Conservation (phyloP, 2,329 filamentous ascomycete species). For the Tolypocladium tropicale region DNA sequence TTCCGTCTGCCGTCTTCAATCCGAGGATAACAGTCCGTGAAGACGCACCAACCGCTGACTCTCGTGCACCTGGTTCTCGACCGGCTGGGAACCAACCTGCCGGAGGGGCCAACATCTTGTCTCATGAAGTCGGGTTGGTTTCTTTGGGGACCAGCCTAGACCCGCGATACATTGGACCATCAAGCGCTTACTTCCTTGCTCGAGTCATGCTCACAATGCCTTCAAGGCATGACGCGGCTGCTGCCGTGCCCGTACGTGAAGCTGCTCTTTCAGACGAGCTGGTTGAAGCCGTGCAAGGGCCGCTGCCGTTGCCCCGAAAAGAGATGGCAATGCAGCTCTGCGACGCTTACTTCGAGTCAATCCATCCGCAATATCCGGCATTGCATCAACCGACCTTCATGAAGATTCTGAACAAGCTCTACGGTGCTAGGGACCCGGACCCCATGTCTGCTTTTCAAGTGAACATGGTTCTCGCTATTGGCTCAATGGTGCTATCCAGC, state of each 20-base stretch:
- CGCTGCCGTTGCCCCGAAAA: slow-evolving; percentile 17
- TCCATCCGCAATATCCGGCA: slow-evolving; percentile 39
- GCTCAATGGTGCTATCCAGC: neutral
- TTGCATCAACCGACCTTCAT: slow-evolving; percentile 34
- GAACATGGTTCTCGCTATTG: slow-evolving; percentile 42
- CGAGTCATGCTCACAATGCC: slow-evolving; percentile 29
- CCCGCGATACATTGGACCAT: slow-evolving; percentile 43
- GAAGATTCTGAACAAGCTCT: slow-evolving; percentile 25
- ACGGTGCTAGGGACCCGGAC: slow-evolving; percentile 15
- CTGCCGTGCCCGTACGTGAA: neutral
- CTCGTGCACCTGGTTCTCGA: slow-evolving; percentile 2
- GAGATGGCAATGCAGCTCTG: slow-evolving; percentile 29
- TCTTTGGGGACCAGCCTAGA: slow-evolving; percentile 36
- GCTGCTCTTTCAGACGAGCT: slow-evolving; percentile 10
- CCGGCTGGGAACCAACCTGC: neutral
- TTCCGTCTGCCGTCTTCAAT: slow-evolving; percentile 2
- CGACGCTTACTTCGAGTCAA: slow-evolving; percentile 35
- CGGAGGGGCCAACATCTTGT: slow-evolving; percentile 14
- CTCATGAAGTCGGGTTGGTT: slow-evolving; percentile 43
- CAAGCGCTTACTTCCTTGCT: slow-evolving; percentile 43
- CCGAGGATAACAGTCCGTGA: neutral
- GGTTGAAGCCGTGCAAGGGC: slow-evolving; percentile 20
- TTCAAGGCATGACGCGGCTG: neutral
- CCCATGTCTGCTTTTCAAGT: slow-evolving; percentile 32
- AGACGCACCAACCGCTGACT: neutral